Evolutionary conservation across 176 grass and related monocot genomes (phyloP).

Genomic region (Avena atlantica): DNA sequence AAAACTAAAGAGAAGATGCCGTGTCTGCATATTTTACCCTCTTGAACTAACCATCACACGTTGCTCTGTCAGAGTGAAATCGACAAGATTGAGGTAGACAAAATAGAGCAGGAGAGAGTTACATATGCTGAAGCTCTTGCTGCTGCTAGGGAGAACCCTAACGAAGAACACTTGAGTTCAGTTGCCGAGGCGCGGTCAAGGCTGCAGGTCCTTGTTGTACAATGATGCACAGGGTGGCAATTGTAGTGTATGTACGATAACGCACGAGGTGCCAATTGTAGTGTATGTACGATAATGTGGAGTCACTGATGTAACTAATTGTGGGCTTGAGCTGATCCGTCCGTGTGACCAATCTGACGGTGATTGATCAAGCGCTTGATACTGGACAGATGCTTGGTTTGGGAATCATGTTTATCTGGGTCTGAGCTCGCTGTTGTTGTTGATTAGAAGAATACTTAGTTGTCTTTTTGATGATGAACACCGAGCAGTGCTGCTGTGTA

Average conservation of each 20-base stretch:
- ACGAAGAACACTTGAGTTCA: conserved; percentile 65
- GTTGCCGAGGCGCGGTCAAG: conserved; percentile 71
- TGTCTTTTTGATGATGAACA: not conserved
- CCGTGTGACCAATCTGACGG: not conserved
- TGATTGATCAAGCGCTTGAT: not conserved
- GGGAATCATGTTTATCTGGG: conserved; percentile 40
- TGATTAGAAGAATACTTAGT: not conserved
- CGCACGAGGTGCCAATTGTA: not conserved
- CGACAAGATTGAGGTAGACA: conserved; percentile 67
- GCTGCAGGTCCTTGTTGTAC: conserved; percentile 67
- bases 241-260: conserved; percentile 54
- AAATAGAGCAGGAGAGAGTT: conserved; percentile 72
- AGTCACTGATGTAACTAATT: conserved; percentile 49
- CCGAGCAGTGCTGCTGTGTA: not conserved
- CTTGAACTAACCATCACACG: conserved; percentile 8
- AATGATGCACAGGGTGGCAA: conserved; percentile 27
- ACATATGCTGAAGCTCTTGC: conserved; percentile 77
- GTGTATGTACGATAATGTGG: conserved; percentile 50
- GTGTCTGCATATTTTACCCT: not conserved
- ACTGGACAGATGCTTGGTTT: conserved; percentile 26
- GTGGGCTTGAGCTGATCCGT: conserved; percentile 44
- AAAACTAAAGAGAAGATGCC: not conserved
- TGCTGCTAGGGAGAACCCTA: conserved; percentile 82
- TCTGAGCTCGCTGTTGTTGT: not conserved
- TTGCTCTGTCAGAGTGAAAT: conserved; percentile 47